Conservation (phyloP, 73 alveolate genomes). For the Uronychia setigera region DNA sequence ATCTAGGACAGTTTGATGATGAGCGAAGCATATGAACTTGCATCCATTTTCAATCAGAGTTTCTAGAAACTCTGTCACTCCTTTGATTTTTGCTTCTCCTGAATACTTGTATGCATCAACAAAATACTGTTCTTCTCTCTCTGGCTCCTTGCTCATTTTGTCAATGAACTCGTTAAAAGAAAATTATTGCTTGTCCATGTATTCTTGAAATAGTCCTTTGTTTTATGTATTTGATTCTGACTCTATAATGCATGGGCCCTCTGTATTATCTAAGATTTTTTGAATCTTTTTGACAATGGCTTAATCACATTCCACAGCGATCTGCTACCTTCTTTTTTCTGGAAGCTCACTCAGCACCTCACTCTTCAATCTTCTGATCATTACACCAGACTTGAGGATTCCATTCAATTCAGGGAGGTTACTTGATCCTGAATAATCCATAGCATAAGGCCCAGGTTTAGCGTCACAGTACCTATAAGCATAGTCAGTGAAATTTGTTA, state of each 20-base stretch:
- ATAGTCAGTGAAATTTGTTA: constrained; percentile 59
- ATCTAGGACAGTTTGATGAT: constrained; percentile 82
- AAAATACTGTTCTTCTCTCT: constrained; percentile 7
- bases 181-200: constrained; percentile 9
- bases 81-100: constrained; percentile 82
- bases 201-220: too few relatives aligned
- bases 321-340: constrained; percentile 80
- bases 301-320: constrained; percentile 62
- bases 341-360: constrained; percentile 92
- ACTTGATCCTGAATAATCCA: constrained; percentile 82
- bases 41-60: constrained; percentile 71
- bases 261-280: constrained; percentile 16
- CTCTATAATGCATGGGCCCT: background rate
- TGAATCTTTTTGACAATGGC: constrained; percentile 39
- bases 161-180: constrained; percentile 1
- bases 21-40: constrained; percentile 88
- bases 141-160: constrained; percentile 7
- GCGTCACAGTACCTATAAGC: constrained; percentile 93
- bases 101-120: constrained; percentile 65
- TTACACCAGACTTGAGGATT: constrained; percentile 65
- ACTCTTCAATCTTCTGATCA: constrained; percentile 90
- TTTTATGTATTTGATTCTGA: constrained; percentile 11
- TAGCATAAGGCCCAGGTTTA: constrained; percentile 62
- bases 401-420: constrained; percentile 79
- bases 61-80: constrained; percentile 78